phyloP scores from a whole-genome alignment of 495 filamentous ascomycete genomes.

The Xylaria castorea region DNA sequence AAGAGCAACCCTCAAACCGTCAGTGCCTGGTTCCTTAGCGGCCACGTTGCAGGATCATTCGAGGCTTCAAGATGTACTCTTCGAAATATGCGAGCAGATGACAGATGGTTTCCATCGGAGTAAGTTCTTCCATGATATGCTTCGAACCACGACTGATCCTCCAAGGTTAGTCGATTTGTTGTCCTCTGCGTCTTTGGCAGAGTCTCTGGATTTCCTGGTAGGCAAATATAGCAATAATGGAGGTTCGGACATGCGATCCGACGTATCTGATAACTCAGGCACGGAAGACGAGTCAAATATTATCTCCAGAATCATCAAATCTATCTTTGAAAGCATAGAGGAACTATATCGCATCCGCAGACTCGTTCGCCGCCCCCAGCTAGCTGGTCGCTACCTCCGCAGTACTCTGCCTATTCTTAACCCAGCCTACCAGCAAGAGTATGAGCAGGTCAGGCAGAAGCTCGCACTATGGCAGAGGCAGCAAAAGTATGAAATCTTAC shows the following conservation, averaged over 20 bases:
- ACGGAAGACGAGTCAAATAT: background rate
- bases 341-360: background rate
- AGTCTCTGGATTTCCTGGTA: background rate
- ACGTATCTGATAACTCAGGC: background rate
- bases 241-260: background rate
- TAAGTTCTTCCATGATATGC: background rate
- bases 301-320: background rate
- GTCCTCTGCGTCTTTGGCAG: background rate
- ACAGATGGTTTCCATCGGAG: background rate
- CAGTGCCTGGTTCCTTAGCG: background rate
- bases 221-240: background rate
- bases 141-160: background rate
- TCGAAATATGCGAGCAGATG: background rate
- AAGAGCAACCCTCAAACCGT: background rate
- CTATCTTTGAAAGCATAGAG: background rate
- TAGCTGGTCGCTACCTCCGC: background rate
- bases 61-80: background rate
- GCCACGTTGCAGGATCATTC: background rate
- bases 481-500: background rate
- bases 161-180: background rate
- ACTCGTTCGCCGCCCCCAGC: background rate
- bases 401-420: background rate
- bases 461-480: background rate
- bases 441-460: background rate
- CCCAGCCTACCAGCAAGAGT: background rate